Base-by-base conservation (phyloP, 1,284 basidiomycete genomes). In the Lentinula novae-zelandiae region DNA sequence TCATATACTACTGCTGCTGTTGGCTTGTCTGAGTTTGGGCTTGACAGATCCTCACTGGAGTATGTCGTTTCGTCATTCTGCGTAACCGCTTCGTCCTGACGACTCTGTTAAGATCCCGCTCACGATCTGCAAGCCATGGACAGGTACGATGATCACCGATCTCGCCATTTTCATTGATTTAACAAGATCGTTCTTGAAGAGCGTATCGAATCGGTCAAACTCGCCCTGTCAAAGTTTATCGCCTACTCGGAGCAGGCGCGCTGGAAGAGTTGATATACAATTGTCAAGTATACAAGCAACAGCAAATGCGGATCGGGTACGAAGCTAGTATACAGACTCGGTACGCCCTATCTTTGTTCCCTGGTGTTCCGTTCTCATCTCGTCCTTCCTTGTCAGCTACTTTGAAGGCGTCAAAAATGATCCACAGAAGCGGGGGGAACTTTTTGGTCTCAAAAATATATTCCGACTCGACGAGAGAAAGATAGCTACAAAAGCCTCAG, bases 91-190 rank as follows among this genome's bases (percentile, higher is more conserved):
- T 50, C 38, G 55, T 53, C 53, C 20, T 61, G 46, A 56, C 33
- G 22, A 60, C 34, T 65, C 27, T 27, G 15, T 20, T 17, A 60
- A 92, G 90, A 94, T 74, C 92, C 92, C 5, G 89, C 92, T 0
- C 90, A 93, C 66, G 92, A 95, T 68, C 72, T 94, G 15, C 92
- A 95, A 71, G 92, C 91, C 1, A 92, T 92, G 87, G 94, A 96
- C 65, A 84, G 92, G 69, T 78, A 60, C 33, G 65, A 49, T 5
- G 55, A 53, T 53, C 27, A 38, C 20, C 31, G 8, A 9, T n/a
- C 38, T 50, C 15, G 50, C 36, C 9, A n/a, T 9, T 57, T 10
- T 17, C 39, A 22, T n/a, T 49, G 17, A 52, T 17, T 53, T 34
- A 54, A 50, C 42, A 8, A 40, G 53, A 38, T 39, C 27, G 27